A percentile compares a stretch with the other conserved stretches of the same genome.
Evolutionary conservation across 371 early-diverging fungal genomes (phyloP).

Genomic region (Zancudomyces culisetae): DNA sequence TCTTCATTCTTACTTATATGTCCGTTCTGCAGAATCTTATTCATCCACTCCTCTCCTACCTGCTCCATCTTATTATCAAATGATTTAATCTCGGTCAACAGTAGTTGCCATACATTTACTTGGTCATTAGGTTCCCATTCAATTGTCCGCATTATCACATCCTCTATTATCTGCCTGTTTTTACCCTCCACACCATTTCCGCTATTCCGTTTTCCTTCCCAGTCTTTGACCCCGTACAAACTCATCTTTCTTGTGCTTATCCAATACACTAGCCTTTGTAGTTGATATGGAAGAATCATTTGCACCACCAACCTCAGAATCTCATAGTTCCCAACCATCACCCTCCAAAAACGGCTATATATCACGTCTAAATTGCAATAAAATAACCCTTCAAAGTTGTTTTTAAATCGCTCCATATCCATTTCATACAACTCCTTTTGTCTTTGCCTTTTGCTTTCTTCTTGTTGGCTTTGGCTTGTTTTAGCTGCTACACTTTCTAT

Average conservation of each 20-base stretch:
- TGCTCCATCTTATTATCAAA: too few species aligned
- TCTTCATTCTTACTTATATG: too few species aligned
- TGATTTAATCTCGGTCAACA: conserved; percentile 11
- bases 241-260: conserved; percentile 5
- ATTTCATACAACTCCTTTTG: conserved; percentile 6
- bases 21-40: too few species aligned
- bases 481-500: not conserved
- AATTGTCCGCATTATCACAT: conserved; percentile 3
- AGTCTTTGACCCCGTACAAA: conserved; percentile 18
- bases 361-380: conserved; percentile 7
- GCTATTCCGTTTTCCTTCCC: too few species aligned
- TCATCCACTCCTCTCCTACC: too few species aligned
- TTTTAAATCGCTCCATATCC: conserved; percentile 11
- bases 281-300: conserved; percentile 18
- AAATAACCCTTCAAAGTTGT: conserved; percentile 10
- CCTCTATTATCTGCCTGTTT: too few species aligned
- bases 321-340: conserved; percentile 4
- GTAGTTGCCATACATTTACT: conserved; percentile 21
- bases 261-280: conserved; percentile 9
- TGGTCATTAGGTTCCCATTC: conserved; percentile 21
- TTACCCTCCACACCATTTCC: too few species aligned
- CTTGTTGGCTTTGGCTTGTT: not conserved
- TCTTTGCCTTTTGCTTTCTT: not conserved
- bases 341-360: conserved; percentile 8
- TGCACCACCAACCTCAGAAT: conserved; percentile 8